phyloP scores from a whole-genome alignment of 2,329 filamentous ascomycete species.

The Stachybotrys chlorohalonatus region DNA sequence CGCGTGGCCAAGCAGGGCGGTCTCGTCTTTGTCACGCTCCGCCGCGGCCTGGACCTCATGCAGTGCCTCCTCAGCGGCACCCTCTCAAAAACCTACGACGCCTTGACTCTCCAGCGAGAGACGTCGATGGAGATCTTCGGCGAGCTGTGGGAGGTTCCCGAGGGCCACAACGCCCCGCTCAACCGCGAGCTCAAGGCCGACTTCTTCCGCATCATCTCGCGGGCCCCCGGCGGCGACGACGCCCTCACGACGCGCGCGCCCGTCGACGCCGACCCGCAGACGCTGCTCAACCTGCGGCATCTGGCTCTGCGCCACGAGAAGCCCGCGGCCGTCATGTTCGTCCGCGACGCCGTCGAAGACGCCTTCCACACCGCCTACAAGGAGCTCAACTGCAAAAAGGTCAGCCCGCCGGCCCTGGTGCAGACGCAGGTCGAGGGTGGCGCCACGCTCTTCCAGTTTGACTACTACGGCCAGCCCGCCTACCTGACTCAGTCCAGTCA shows the following conservation, averaged over 20 bases:
- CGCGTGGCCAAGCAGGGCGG: constrained; percentile 74
- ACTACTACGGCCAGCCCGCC: constrained; percentile 82
- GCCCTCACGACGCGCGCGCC: constrained; percentile 75
- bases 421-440: constrained; percentile 95
- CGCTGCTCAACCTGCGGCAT: constrained; percentile 72
- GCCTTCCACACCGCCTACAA: constrained; percentile 75
- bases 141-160: constrained; percentile 73
- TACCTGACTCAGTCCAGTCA: constrained; percentile 97
- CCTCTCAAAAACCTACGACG: constrained; percentile 86
- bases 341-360: constrained; percentile 70
- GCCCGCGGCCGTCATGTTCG: constrained; percentile 77
- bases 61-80: constrained; percentile 75
- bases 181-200: constrained; percentile 85
- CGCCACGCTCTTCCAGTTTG: constrained; percentile 79
- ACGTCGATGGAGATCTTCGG: constrained; percentile 80
- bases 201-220: constrained; percentile 72
- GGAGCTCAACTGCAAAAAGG: constrained; percentile 69
- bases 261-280: constrained; percentile 45
- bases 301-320: constrained; percentile 78
- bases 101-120: constrained; percentile 74
- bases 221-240: constrained; percentile 78
- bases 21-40: constrained; percentile 74
- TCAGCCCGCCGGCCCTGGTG: constrained; percentile 81
- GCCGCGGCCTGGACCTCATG: constrained; percentile 68
- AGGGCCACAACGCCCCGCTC: constrained; percentile 69